phyloP scores from a whole-genome alignment of 73 alveolate genomes.

The Durusdinium trenchii region DNA sequence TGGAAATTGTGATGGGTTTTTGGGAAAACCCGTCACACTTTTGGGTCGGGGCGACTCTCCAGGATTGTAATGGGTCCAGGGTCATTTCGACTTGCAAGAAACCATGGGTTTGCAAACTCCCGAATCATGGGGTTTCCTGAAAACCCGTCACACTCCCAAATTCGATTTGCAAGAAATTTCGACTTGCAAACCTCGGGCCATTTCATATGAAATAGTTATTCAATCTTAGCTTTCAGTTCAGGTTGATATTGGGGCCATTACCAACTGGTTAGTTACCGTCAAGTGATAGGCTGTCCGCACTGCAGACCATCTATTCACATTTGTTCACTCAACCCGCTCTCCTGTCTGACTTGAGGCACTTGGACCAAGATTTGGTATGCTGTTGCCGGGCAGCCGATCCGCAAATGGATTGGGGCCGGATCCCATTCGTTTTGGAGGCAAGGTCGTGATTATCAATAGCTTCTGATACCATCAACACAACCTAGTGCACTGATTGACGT shows the following conservation, averaged over 20 bases:
- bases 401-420: neutral
- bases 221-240: no score
- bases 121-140: neutral
- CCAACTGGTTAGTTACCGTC: neutral
- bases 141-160: no score
- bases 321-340: neutral
- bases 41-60: neutral
- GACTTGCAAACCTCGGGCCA: no score
- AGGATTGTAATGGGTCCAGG: neutral
- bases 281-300: neutral
- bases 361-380: neutral
- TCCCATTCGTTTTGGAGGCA: slow-evolving; percentile 12
- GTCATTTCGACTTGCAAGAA: neutral
- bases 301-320: neutral
- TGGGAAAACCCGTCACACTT: neutral
- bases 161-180: no score
- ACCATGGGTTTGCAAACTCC: neutral
- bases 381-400: neutral
- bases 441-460: neutral
- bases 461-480: neutral
- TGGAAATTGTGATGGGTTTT: neutral
- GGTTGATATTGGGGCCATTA: no score
- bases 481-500: no score
- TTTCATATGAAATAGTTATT: no score
- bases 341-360: neutral